Base-by-base conservation (phyloP, 768 basidiomycete genomes). In the Tricholoma hemisulphureum region DNA sequence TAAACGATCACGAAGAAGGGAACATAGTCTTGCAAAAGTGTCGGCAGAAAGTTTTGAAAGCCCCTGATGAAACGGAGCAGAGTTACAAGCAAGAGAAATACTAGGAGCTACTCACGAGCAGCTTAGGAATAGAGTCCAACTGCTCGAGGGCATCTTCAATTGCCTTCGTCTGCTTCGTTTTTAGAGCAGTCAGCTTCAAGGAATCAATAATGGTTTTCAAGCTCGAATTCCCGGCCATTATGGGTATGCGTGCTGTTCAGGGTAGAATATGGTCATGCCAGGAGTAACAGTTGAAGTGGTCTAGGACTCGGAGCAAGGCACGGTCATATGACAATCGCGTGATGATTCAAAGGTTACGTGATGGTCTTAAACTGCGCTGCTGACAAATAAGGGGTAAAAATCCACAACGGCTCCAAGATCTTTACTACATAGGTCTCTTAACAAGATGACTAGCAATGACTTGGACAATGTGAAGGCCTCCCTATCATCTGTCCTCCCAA, bases 1-100 rank as follows among this genome's bases (percentile, higher is more conserved):
- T 35, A 85, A 63, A 21, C 74, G 72, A 37, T 70, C 64, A 53
- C 82, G 77, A 43, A 85, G 71, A 51, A 78, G 67, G 4, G 67
- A 62, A 5, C 70, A 61, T 46, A 85, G 67, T 55, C 73, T 77
- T 23, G 63, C 65, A n/a, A 76, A 65, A 21, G 71, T 71, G 54
- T 72, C 61, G n/a, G 67, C 41, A 13, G 80, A 77, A 13, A 75
- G 64, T 2, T 71, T 57, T 2, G 76, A 71, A 1, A 74, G 69
- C 51, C 79, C 75, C 80, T 83, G 35, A n/a, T 10, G 16, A 37
- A 35, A 16, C 31, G n/a, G n/a, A n/a, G n/a, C n/a, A 45, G n/a
- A 45, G 55, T 23, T 51, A 48, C 50, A 43, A 59, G 8, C 45
- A 20, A 45, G 31, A 31, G 1, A 39, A 20, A 26, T 34, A 32